Base-by-base conservation (phyloP, 2,329 filamentous ascomycete species). In the Trichophyton rubrum region DNA sequence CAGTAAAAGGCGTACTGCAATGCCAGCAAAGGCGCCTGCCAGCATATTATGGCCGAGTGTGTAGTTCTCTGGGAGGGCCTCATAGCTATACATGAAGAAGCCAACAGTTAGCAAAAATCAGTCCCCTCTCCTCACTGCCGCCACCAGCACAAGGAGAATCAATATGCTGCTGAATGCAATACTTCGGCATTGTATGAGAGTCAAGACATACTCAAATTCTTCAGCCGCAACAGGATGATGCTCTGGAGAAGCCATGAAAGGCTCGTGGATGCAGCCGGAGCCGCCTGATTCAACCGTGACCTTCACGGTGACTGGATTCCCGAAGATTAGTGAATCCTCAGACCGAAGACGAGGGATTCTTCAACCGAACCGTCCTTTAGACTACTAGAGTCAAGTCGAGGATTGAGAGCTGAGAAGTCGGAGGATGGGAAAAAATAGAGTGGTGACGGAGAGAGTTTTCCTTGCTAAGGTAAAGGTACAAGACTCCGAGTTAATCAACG, bases 1-100 rank as follows among this genome's bases (percentile, higher is more conserved):
- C 5, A 30, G 24, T 55, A 35, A n/a, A 20, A 72, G 62, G 70
- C 86, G 68, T 85, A 95, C 90, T 69, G 91, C 90, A 77, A 96
- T 95, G 68, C 93, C 93, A 62, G 93, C 93, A 77, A 97, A 96
- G 67, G 93, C 93, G 73, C 93, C 93, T 60, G 93, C 93, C 65
- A 86, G 79, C 90, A 97, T 96, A 76, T 97, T 99, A 73, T 93
- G 90, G 66, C 87, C 78, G 71, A 97, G 82, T 68, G 90, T 93
- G 80, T 96, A 96, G 77, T 96, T 95, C 66, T 91, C 88, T 65
- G 92, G 91, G 61, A 99, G 84, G 66, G 87, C 86, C 82, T 97
- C 92, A 82, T 97, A 97, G 77, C 84, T 86, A 71, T 64, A 67
- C 66, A 64, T 30, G 6, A 30, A 56, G 24, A 35, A 38, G 40